Percentiles rank a stretch among this genome's conserved stretches.
Evolutionary conservation across 116 monocot genomes (phyloP).

Genomic region (Zostera marina): DNA sequence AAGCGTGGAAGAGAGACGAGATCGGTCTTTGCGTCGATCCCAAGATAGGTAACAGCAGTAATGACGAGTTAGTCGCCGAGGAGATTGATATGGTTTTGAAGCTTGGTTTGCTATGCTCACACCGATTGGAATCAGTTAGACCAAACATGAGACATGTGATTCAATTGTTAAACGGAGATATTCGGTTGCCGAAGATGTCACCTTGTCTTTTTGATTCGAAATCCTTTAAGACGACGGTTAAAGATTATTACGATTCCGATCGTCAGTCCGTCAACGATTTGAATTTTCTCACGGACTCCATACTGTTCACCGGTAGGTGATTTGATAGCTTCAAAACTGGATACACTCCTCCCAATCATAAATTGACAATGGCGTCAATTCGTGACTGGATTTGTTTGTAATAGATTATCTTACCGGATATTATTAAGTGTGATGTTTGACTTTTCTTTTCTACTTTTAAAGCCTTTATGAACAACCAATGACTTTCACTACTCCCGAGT

Average conservation of each 20-base stretch:
- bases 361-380: too few relatives aligned
- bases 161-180: conserved; percentile 5
- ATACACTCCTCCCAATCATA: too few relatives aligned
- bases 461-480: too few relatives aligned
- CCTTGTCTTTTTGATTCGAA: background rate
- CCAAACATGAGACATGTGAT: conserved; percentile 17
- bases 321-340: too few relatives aligned
- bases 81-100: conserved; percentile 32
- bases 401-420: too few relatives aligned
- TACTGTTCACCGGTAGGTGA: background rate
- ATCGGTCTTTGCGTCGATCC: conserved; percentile 16
- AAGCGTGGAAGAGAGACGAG: conserved; percentile 15
- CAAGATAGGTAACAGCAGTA: background rate
- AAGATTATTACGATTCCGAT: background rate
- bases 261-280: background rate
- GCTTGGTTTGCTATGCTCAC: conserved; percentile 36
- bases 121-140: conserved; percentile 14
- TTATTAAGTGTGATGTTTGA: too few relatives aligned
- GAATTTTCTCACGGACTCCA: background rate
- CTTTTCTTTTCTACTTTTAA: too few relatives aligned
- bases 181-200: conserved; percentile 3
- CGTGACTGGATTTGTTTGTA: too few relatives aligned
- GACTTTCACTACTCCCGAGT: too few relatives aligned
- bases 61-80: conserved; percentile 6
- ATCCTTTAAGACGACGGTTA: background rate